Conservation (phyloP, 2,329 filamentous ascomycete species). For the Fusarium ramigenum region DNA sequence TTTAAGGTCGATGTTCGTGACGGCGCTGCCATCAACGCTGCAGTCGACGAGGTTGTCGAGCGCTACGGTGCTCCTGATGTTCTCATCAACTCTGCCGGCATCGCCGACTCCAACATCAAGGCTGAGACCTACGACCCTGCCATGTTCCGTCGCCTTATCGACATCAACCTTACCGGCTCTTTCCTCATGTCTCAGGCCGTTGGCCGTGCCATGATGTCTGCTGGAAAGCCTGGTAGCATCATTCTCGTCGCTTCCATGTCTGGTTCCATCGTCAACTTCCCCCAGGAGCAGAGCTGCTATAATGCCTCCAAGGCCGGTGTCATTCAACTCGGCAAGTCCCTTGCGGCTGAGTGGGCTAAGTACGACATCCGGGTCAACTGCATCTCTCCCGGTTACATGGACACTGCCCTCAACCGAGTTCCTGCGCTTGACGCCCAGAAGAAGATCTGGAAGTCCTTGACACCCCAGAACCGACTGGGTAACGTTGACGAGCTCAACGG, state of each 20-base stretch:
- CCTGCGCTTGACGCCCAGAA: constrained; percentile 82
- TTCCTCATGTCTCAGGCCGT: constrained; percentile 82
- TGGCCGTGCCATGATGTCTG: constrained; percentile 77
- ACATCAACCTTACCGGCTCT: constrained; percentile 83
- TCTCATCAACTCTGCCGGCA: constrained; percentile 82
- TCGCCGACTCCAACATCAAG: constrained; percentile 85
- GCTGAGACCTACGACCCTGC: constrained; percentile 79
- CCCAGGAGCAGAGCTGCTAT: constrained; percentile 84
- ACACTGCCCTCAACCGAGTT: constrained; percentile 82
- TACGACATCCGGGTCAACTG: constrained; percentile 84
- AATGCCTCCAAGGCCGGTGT: constrained; percentile 86
- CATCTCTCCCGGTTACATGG: constrained; percentile 88
- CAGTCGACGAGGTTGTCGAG: constrained; percentile 71
- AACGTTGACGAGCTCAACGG: constrained; percentile 81
- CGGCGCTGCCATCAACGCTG: constrained; percentile 73
- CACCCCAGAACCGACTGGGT: constrained; percentile 78
- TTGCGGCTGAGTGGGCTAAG: constrained; percentile 87
- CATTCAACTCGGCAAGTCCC: constrained; percentile 79
- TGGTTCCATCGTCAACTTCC: constrained; percentile 85
- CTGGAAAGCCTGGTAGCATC: constrained; percentile 75
- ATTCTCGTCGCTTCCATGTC: constrained; percentile 84
- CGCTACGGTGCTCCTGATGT: constrained; percentile 77
- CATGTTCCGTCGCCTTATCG: constrained; percentile 81
- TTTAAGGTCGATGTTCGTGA: constrained; percentile 84
- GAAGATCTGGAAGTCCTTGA: constrained; percentile 80